Base-by-base conservation (phyloP, 78 protist genomes). In the Dictyostelium firmibasis region DNA sequence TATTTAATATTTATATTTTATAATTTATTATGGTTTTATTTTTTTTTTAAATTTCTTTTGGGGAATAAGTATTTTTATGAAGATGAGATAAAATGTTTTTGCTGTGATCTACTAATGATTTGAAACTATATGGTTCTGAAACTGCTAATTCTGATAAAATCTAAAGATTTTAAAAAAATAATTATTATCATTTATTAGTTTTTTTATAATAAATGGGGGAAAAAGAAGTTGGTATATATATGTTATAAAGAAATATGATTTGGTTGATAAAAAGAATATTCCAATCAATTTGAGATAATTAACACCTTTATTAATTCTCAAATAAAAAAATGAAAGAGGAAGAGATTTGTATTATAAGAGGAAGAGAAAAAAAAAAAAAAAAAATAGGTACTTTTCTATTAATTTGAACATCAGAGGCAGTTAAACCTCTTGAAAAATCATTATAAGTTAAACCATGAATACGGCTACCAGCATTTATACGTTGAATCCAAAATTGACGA, bases 61-160 rank as follows among this genome's bases (percentile, higher is more conserved):
- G 93, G 67, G 4, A 78, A 88, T 81, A 85, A 79, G 50, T 4
- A 14, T 35, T 75, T 75, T n/a, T 29, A 38, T 35, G 81, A 25
- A 35, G 27, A 20, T 3, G 3, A 8, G 27, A 75, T 75, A 67
- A 16, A 29, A 69, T 27, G 27, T n/a, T 31, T 47, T 88, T 88
- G 16, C 85, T 84, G 9, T n/a, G 35, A 81, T 53, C 82, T 44
- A 85, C 82, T 67, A 88, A 79, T 43, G 91, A 85, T 72, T 92
- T 92, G 72, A 92, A 92, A 92, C 96, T 92, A 35, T 60, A 92
- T 92, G 96, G 96, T 27, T 92, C 96, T 43, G 86, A n/a, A 14
- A 86, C 83, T 35, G 96, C 96, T 20, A 92, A 62, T 76, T 92
- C 96, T 36, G 92, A 84, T 76, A 92, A 77, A 33, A 92, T 92